phyloP scores from a whole-genome alignment of 2,329 filamentous ascomycete genomes.

The Penicillium sp. region DNA sequence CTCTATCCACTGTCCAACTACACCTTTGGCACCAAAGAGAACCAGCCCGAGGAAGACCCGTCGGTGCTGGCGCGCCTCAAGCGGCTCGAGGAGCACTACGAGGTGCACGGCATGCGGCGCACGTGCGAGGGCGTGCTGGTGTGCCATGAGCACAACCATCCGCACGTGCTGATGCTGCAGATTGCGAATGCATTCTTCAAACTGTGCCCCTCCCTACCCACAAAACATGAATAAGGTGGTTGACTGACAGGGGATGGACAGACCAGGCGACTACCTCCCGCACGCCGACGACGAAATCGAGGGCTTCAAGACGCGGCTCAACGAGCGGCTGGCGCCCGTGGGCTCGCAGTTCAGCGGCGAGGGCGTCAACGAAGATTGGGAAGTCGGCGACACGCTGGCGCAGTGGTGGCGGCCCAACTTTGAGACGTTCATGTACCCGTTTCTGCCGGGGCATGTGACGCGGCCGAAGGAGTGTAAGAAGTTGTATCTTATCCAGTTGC shows the following conservation, averaged over 20 bases:
- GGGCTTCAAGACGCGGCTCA: conserved; percentile 90
- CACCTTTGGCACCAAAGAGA: conserved; percentile 98
- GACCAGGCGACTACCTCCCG: conserved; percentile 86
- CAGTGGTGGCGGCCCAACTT: conserved; percentile 99
- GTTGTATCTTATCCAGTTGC: conserved; percentile 93
- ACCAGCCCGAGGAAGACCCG: conserved; percentile 94
- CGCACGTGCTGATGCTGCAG: conserved; percentile 97
- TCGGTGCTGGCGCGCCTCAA: conserved; percentile 89
- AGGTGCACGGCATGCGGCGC: conserved; percentile 87
- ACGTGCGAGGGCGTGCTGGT: conserved; percentile 96
- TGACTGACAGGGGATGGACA: conserved; percentile 27
- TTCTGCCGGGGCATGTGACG: conserved; percentile 92
- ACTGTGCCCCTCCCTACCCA: conserved; percentile 51
- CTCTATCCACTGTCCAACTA: conserved; percentile 97
- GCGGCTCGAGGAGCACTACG: conserved; percentile 93
- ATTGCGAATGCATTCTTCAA: conserved; percentile 99
- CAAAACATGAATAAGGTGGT: too few species aligned
- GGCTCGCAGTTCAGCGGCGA: conserved; percentile 75
- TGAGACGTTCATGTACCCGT: conserved; percentile 99
- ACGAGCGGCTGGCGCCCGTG: conserved; percentile 91
- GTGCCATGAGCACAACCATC: conserved; percentile 98
- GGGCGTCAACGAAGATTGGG: conserved; percentile 88
- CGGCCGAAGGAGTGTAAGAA: conserved; percentile 99
- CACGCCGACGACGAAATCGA: conserved; percentile 83
- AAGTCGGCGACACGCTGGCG: conserved; percentile 88